Evolutionary conservation across 306 rosid genomes (phyloP).

Genomic region (Gastrolobium bilobum): DNA sequence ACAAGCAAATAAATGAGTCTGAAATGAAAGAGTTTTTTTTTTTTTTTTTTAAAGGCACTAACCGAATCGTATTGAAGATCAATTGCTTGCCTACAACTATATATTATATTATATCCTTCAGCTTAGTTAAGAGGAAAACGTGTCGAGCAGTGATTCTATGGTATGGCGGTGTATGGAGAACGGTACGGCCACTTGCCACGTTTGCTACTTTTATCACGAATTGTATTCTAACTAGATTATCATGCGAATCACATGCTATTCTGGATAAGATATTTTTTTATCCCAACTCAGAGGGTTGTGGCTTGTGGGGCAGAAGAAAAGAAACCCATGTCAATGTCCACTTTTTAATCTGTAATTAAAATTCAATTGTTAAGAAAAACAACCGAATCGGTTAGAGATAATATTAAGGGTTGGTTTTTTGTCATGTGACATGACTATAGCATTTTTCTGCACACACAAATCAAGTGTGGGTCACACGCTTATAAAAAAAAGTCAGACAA

Average conservation of each 20-base stretch:
- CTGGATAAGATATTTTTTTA: slow-evolving; percentile 38
- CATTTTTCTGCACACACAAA: too few species aligned
- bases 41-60: not conserved
- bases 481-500: too few species aligned
- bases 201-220: slow-evolving; percentile 13
- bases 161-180: slow-evolving; percentile 36
- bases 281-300: not conserved
- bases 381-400: too few species aligned
- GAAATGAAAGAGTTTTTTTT: not conserved
- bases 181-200: slow-evolving; percentile 37
- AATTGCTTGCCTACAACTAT: not conserved
- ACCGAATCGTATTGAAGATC: slow-evolving; percentile 22
- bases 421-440: too few species aligned
- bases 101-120: not conserved
- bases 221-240: not conserved
- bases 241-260: slow-evolving; percentile 44
- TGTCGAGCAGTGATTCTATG: slow-evolving; percentile 47
- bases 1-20: not conserved
- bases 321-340: not conserved
- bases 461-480: too few species aligned
- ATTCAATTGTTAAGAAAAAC: not conserved
- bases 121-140: slow-evolving; percentile 35
- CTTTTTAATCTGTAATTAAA: not conserved
- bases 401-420: too few species aligned
- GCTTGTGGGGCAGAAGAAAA: not conserved